These are phyloP conservation scores for Coniochaeta hoffmannii DNA, from an alignment of 2,329 filamentous ascomycete genomes.

Conservation along the genomic window DNA sequence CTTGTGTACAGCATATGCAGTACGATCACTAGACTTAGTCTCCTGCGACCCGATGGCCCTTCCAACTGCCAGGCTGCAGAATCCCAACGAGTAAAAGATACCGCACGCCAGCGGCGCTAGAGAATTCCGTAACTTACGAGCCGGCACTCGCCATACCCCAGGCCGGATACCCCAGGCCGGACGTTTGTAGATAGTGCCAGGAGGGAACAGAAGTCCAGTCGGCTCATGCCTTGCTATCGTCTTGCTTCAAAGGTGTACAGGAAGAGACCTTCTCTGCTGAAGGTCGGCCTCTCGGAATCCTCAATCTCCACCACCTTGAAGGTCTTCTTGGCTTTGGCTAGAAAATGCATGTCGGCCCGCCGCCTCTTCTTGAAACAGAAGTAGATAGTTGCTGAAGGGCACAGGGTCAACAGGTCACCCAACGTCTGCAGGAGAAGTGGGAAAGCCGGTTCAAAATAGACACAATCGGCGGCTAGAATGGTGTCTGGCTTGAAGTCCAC, in stretches of 20 bases:
- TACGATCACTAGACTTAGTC: too few relatives aligned
- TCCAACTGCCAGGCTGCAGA: too few relatives aligned
- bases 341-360: constrained; percentile 68
- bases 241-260: constrained; percentile 46
- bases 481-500: constrained; percentile 60
- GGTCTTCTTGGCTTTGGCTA: constrained; percentile 61
- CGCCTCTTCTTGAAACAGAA: constrained; percentile 96
- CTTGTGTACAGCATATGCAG: too few relatives aligned
- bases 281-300: constrained; percentile 52
- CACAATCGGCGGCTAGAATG: constrained; percentile 91
- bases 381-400: constrained; percentile 55
- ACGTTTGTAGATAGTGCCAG: neutral
- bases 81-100: too few relatives aligned
- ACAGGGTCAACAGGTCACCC: constrained; percentile 64
- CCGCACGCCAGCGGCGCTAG: neutral
- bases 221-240: neutral
- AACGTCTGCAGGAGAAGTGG: constrained; percentile 78
- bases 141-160: neutral
- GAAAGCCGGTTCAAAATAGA: constrained; percentile 95
- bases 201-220: neutral
- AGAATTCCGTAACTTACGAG: neutral
- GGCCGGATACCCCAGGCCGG: neutral
- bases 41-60: too few relatives aligned
- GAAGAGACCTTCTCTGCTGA: constrained; percentile 51
- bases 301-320: constrained; percentile 56